A percentile compares a stretch with the other conserved stretches of the same genome.
These are phyloP conservation scores for Geosmithia putterillii DNA, from an alignment of 2,329 filamentous ascomycete species.

Conservation along the genomic window DNA sequence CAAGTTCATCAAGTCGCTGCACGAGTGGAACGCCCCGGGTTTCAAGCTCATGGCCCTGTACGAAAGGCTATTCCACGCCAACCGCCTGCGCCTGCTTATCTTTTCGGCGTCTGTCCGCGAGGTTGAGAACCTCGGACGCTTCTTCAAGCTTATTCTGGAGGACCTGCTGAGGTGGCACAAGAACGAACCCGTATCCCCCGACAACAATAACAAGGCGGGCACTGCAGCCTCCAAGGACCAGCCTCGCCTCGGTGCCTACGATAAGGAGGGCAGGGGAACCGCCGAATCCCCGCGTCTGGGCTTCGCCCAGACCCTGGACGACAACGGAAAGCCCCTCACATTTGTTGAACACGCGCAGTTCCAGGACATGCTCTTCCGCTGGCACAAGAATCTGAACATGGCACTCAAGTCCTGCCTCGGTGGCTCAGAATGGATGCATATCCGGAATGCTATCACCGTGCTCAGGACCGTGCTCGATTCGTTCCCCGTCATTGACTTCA, in stretches of 20 bases:
- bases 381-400: slow-evolving; percentile 72
- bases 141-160: slow-evolving; percentile 69
- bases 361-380: slow-evolving; percentile 73
- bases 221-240: slow-evolving; percentile 12
- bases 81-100: slow-evolving; percentile 69
- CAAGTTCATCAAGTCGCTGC: slow-evolving; percentile 75
- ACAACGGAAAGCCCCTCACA: slow-evolving; percentile 50
- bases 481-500: slow-evolving; percentile 85
- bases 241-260: slow-evolving; percentile 61
- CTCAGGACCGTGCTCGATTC: slow-evolving; percentile 68
- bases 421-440: slow-evolving; percentile 90
- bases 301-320: slow-evolving; percentile 63
- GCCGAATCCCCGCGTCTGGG: slow-evolving; percentile 52
- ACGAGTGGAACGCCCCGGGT: slow-evolving; percentile 70
- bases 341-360: slow-evolving; percentile 81
- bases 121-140: slow-evolving; percentile 84
- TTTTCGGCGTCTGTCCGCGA: slow-evolving; percentile 86
- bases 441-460: slow-evolving; percentile 86
- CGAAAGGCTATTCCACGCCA: slow-evolving; percentile 72
- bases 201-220: slow-evolving; percentile 5
- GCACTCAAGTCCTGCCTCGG: slow-evolving; percentile 74
- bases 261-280: slow-evolving; percentile 56
- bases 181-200: slow-evolving; percentile 43
- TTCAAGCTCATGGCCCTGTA: slow-evolving; percentile 81
- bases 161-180: slow-evolving; percentile 79